A percentile compares a stretch with the other conserved stretches of the same genome.
Conservation (phyloP, 371 early-diverging fungal species). For the Haplosporangium sp. region DNA sequence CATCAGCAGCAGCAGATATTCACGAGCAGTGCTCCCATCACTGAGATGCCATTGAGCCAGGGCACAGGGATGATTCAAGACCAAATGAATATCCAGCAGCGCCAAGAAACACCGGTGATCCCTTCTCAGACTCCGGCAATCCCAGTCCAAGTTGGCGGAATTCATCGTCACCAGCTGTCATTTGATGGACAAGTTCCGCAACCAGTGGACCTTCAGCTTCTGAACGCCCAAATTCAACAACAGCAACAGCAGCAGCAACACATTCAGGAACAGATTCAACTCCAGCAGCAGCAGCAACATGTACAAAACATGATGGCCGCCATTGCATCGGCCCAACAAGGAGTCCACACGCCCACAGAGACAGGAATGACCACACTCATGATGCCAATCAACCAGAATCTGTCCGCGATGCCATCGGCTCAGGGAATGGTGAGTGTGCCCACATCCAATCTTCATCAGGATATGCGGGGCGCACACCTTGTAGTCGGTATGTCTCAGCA, state of each 20-base stretch:
- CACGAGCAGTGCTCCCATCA: not conserved
- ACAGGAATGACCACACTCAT: slow-evolving; percentile 8
- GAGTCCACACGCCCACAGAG: slow-evolving; percentile 13
- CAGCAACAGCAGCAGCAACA: slow-evolving; percentile 27
- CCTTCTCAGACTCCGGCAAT: slow-evolving; percentile 33
- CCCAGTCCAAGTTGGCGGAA: slow-evolving; percentile 14
- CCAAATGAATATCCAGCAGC: slow-evolving; percentile 16
- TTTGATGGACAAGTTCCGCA: slow-evolving; percentile 28
- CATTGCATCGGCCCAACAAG: slow-evolving; percentile 10
- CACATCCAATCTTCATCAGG: slow-evolving; percentile 4
- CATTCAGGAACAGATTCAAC: slow-evolving; percentile 12
- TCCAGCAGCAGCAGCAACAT: slow-evolving; percentile 25
- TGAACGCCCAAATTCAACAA: slow-evolving; percentile 41
- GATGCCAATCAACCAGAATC: slow-evolving; percentile 7
- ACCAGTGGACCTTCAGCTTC: slow-evolving; percentile 28
- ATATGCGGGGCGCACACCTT: not conserved
- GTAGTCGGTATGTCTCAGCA: slow-evolving; percentile 5
- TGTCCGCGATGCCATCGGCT: not conserved
- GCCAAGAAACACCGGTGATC: slow-evolving; percentile 27
- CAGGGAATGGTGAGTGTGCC: slow-evolving; percentile 3
- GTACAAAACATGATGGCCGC: slow-evolving; percentile 25
- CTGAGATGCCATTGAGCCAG: slow-evolving; percentile 8
- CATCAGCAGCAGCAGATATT: slow-evolving; percentile 16
- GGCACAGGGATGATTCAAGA: slow-evolving; percentile 13
- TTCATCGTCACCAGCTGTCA: slow-evolving; percentile 44